Evolutionary conservation across 805 yeast species (phyloP).

Genomic region (Metschnikowia sp.): DNA sequence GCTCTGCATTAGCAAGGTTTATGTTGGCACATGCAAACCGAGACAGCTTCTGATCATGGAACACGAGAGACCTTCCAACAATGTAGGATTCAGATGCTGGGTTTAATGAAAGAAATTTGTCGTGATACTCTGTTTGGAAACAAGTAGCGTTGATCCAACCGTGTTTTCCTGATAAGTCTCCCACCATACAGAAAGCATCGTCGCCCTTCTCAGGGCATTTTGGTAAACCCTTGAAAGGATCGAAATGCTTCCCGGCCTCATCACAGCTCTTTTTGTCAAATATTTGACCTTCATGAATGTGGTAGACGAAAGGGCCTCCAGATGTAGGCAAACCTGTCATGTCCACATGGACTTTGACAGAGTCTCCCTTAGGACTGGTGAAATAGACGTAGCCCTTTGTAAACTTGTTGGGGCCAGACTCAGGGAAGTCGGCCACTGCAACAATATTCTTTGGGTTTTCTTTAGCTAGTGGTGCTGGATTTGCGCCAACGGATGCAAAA

Average conservation of each 20-base stretch:
- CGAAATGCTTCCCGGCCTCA: constrained; percentile 53
- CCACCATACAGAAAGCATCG: constrained; percentile 63
- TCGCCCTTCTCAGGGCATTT: constrained; percentile 49
- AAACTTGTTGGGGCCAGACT: constrained; percentile 12
- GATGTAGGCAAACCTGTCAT: constrained; percentile 63
- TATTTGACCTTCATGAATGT: constrained; percentile 59
- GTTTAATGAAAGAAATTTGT: constrained; percentile 63
- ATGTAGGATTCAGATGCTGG: constrained; percentile 53
- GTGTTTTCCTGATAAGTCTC: constrained; percentile 77
- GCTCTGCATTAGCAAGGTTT: constrained; percentile 16
- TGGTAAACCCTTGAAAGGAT: constrained; percentile 56
- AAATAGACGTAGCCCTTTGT: constrained; percentile 45
- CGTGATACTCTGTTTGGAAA: constrained; percentile 59
- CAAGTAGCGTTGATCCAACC: constrained; percentile 71
- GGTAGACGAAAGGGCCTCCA: constrained; percentile 69
- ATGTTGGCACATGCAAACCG: constrained; percentile 20
- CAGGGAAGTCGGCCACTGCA: constrained; percentile 56
- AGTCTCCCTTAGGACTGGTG: constrained; percentile 56
- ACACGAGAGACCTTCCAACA: constrained; percentile 48
- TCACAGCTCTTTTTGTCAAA: constrained; percentile 50
- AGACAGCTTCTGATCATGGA: constrained; percentile 12
- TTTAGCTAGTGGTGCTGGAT: constrained; percentile 48
- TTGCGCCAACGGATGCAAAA: constrained; percentile 22
- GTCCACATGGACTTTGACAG: constrained; percentile 65
- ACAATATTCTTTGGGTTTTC: constrained; percentile 49